Evolutionary conservation across 352 stramenopile genomes (phyloP), one percentile per base, ranked within the genome.

Genomic region (Phytophthora palmivora): DNA sequence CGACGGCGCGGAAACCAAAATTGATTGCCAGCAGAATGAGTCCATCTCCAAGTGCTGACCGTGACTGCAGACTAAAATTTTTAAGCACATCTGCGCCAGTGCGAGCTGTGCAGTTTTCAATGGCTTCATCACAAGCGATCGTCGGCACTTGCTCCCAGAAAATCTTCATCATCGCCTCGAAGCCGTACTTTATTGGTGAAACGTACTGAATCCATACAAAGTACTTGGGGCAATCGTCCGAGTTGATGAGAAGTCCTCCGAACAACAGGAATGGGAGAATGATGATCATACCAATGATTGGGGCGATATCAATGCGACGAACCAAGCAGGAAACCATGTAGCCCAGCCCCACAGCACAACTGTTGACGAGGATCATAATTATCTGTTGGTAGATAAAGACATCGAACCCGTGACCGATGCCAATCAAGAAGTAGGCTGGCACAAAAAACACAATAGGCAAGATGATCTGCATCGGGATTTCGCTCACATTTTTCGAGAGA

Each of bases 111-210:
- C 75, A 84, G 30, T 67, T 66, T 34, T 62, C 59, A 6, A 58
- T 36, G 0, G 58, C 16, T 2, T 30, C 19, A n/a, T 70, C 15
- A 52, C 78, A 88, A 11, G 74, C 38, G 15, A 88, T 88, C 0
- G 41, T 22, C 2, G 52, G 24, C 6, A 85, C 57, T 9, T 66
- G 33, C 2, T 58, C 22, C 79, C 79, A 88, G 53, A 71, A 86
- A 32, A 81, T 70, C 22, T 78, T 81, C 68, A 83, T 86, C 14
- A 82, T 16, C 2, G 66, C 78, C 22, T 78, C 71, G 34, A 74
- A 86, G 32, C 74, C 68, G 50, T 78, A 84, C 37, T 79, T 79
- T 34, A 85, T 62, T 1, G 74, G 76, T 11, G 76, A 88, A 0
- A 85, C 22, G 46, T 79, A 79, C 33, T 74, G 38, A 26, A 85